Evolutionary conservation across 129 eudicot species (phyloP), one percentile per base, ranked within the genome.

Genomic region (Rutidosis leptorrhynchoides): DNA sequence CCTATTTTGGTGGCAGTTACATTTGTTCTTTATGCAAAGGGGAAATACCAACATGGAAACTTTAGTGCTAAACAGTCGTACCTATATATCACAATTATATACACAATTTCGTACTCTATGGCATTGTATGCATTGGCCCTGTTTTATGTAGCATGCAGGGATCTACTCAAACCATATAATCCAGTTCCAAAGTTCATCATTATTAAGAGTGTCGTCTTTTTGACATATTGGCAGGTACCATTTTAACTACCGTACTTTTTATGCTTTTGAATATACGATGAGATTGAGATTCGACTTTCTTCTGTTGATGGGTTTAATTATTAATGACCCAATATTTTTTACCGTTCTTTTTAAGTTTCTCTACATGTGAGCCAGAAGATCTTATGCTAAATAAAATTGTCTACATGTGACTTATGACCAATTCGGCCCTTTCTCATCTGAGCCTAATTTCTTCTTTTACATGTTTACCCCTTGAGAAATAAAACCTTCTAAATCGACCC

Each of bases 171-270:
- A 73, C 98, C 98, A 15, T 93, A 82, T 73, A 85, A 93, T 77
- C 98, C 96, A 21, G 98, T 93, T 61, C 98, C 98, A 1, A 93
- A 93, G 79, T 93, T 93, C 70, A 76, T 93, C 77, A 83, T 92
- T 20, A 93, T 93, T 43, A 93, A 93, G 54, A 88, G 96, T 35
- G 98, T 93, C 1, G 95, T 88, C 26, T 93, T 93, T 71, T 82
- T 93, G 71, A 93, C 98, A 17, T 93, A 88, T 76, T 93, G 98
- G 98, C 98, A 93, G 97, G 97, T 87, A 84, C 3, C 16, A 12
- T 21, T 63, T 32, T 22, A 20, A 33, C 59, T 28, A 25, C 0
- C n/a, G 5, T 42, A 5, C 4, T 2, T 25, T 9, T 40, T 40
- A 40, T 40, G n/a, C 46, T 11, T 40, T 11, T 40, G 46, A 40